Conservation (phyloP, 1,284 basidiomycete genomes). For the Golubevia sp. region DNA sequence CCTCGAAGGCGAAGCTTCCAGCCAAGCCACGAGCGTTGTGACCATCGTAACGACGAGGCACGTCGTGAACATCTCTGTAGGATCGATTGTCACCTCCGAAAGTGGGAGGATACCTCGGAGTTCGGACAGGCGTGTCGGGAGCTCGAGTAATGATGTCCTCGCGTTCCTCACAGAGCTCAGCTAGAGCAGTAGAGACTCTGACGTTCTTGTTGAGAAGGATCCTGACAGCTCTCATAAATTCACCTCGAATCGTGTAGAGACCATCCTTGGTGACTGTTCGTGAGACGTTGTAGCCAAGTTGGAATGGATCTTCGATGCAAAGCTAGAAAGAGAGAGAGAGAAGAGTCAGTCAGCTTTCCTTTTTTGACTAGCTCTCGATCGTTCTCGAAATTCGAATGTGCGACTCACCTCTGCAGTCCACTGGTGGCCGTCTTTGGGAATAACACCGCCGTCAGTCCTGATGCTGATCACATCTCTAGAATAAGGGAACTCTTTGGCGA, state of each 20-base stretch:
- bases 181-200: constrained; percentile 40
- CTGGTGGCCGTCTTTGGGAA: constrained; percentile 88
- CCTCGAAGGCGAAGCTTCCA: constrained; percentile 53
- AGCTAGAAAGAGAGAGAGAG: constrained; percentile 7
- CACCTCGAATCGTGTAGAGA: constrained; percentile 92
- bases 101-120: constrained; percentile 3
- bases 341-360: not conserved
- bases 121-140: constrained; percentile 32
- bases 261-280: constrained; percentile 96
- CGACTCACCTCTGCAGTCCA: constrained; percentile 83
- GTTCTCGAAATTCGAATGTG: not conserved
- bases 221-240: constrained; percentile 94
- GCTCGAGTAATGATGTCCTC: constrained; percentile 54
- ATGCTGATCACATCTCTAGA: constrained; percentile 89
- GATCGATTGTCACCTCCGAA: not conserved
- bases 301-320: constrained; percentile 83
- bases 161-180: constrained; percentile 55
- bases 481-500: constrained; percentile 89
- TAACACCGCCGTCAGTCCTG: constrained; percentile 73
- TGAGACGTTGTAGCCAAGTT: constrained; percentile 90
- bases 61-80: constrained; percentile 24
- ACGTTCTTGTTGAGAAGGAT: constrained; percentile 44
- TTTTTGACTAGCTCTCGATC: not conserved
- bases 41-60: constrained; percentile 24
- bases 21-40: constrained; percentile 28